Conservation (phyloP, 2,329 filamentous ascomycete species). For the Drechslerella stenobrocha region DNA sequence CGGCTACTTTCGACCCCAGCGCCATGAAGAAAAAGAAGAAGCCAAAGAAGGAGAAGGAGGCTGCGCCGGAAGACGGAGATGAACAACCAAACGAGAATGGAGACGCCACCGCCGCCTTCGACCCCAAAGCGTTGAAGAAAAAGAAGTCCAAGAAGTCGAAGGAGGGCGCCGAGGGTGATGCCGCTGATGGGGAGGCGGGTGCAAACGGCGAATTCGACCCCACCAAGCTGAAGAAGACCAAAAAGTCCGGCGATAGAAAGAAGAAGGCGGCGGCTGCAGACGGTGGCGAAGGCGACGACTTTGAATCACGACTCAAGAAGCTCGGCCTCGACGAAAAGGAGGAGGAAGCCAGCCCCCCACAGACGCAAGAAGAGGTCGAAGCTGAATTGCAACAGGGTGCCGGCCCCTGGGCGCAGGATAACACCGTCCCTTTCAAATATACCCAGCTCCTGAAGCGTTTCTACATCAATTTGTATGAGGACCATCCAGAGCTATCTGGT, state of each 20-base stretch:
- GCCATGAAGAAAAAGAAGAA: slow-evolving; percentile 53
- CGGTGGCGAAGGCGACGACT: slow-evolving; percentile 60
- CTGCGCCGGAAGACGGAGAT: slow-evolving; percentile 25
- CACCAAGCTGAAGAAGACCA: slow-evolving; percentile 71
- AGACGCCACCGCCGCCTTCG: slow-evolving; percentile 49
- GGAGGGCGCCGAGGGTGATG: slow-evolving; percentile 67
- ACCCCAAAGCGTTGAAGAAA: slow-evolving; percentile 50
- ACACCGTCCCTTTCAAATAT: slow-evolving; percentile 78
- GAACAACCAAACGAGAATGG: slow-evolving; percentile 45
- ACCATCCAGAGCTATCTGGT: slow-evolving; percentile 93
- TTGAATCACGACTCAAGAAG: slow-evolving; percentile 60
- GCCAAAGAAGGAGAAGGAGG: slow-evolving; percentile 47
- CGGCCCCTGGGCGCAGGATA: slow-evolving; percentile 85
- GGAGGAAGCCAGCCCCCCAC: slow-evolving; percentile 63
- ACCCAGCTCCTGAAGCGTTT: slow-evolving; percentile 83
- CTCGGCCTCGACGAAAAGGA: slow-evolving; percentile 61
- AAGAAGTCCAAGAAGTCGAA: slow-evolving; percentile 51
- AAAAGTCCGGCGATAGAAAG: slow-evolving; percentile 52
- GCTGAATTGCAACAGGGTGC: slow-evolving; percentile 79
- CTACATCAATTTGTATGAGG: slow-evolving; percentile 90
- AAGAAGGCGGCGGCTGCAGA: slow-evolving; percentile 59
- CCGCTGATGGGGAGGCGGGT: slow-evolving; percentile 70
- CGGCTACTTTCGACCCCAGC: slow-evolving; percentile 34
- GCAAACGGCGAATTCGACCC: slow-evolving; percentile 74
- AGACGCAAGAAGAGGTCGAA: slow-evolving; percentile 65